Evolutionary conservation across 2,329 filamentous ascomycete genomes (phyloP), one percentile per base, ranked within the genome.

Genomic region (Cytospora mali): DNA sequence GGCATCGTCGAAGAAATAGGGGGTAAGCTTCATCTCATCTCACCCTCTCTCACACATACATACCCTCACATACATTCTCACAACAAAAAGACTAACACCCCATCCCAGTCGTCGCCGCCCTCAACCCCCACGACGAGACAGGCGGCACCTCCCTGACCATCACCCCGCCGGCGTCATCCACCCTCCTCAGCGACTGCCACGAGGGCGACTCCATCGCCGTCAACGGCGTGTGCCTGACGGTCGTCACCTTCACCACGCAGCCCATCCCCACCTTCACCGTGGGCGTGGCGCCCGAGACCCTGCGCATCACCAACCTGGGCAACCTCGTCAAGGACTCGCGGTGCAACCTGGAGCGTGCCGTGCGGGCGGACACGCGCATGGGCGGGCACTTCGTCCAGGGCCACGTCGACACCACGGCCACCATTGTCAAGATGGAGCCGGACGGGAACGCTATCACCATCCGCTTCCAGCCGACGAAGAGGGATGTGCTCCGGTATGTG

Each of bases 341-440:
- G 25, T 93, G 98, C 68, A 99, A 99, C 76, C 88, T 99, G 58
- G 95, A 99, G 81, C 88, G 95, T 18, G 94, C 95, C 4, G 93
- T 99, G 59, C 89, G 90, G 21, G 92, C 93, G 5, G 86, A 90
- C 71, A 97, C 94, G 52, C 91, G 95, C 61, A 98, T 99, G 92
- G 95, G 96, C 53, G 95, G 95, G 0, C 95, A 99, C 79, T 97
- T 98, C 71, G 94, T 98, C 33, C 96, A 99, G 78, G 95, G 95
- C 48, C 95, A 99, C 76, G 94, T 99, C 65, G 96, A 99, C 76
- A 94, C 92, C 13, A 87, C 89, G 46, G 95, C 94, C 0, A 85
- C 84, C 50, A 90, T 99, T 65, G 73, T 88, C 46, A 84, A 85
- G 50, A 84, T 90, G 39, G 88, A 84, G 21, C 87, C 88, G 3